A percentile compares a stretch with the other conserved stretches of the same genome.
These are phyloP conservation scores for Aaosphaeria pasadenensis DNA, from an alignment of 2,329 filamentous ascomycete species.

Conservation along the genomic window DNA sequence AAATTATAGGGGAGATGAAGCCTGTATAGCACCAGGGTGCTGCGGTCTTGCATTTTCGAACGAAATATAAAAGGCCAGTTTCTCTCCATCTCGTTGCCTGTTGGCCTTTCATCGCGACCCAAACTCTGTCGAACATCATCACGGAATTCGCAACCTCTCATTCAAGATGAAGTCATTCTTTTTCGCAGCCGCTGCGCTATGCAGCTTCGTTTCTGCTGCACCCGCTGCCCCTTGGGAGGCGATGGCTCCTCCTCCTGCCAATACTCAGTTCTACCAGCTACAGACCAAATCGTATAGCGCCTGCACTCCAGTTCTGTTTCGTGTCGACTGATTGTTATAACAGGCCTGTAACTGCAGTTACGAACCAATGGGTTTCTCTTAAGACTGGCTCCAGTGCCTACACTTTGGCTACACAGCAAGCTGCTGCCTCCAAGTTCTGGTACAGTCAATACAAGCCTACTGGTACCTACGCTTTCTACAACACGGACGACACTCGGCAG, in stretches of 20 bases:
- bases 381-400: constrained; percentile 16
- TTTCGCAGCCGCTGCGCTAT: constrained; percentile 13
- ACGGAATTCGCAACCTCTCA: neutral
- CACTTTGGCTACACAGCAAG: constrained; percentile 11
- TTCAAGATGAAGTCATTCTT: constrained; percentile 21
- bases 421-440: constrained; percentile 22
- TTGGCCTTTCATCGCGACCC: neutral
- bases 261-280: constrained; percentile 23
- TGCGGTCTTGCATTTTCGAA: no score
- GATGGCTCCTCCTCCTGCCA: constrained; percentile 16
- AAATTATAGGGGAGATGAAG: no score
- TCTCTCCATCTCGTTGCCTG: neutral
- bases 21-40: no score
- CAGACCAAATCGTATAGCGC: constrained; percentile 22
- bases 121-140: neutral
- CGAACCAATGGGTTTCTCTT: constrained; percentile 22
- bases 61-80: no score
- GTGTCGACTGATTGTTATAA: neutral
- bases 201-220: constrained; percentile 16
- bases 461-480: constrained; percentile 21
- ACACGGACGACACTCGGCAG: constrained; percentile 25
- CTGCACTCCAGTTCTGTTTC: neutral
- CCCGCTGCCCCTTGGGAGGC: constrained; percentile 12
- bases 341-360: constrained; percentile 16
- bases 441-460: constrained; percentile 18